phyloP scores from a whole-genome alignment of 1,139 yeast genomes.

The Diutina neorugosa region DNA sequence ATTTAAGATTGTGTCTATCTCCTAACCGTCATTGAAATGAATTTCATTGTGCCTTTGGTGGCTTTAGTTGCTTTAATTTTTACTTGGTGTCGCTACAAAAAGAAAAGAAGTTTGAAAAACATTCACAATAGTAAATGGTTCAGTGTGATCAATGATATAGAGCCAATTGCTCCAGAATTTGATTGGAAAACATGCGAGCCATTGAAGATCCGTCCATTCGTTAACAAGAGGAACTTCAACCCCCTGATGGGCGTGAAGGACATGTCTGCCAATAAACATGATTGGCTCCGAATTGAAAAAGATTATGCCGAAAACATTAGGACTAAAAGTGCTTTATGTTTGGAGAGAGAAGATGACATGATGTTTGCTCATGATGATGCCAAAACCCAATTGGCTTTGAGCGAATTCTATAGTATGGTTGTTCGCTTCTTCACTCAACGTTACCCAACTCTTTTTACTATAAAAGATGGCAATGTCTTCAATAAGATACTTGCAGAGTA shows the following conservation, averaged over 20 bases:
- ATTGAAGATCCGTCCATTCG: constrained; percentile 8
- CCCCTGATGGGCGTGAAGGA: constrained; percentile 28
- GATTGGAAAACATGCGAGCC: constrained; percentile 8
- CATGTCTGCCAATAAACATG: constrained; percentile 18
- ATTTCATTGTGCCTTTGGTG: background rate
- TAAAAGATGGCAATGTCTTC: constrained; percentile 9
- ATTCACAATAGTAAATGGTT: background rate
- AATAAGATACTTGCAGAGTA: constrained; percentile 19
- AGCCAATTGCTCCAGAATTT: constrained; percentile 7
- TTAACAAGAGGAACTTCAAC: constrained; percentile 22
- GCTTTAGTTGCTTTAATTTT: background rate
- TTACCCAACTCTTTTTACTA: constrained; percentile 23
- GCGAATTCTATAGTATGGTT: constrained; percentile 21
- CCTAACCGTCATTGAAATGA: background rate
- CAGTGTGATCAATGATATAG: background rate
- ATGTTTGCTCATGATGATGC: constrained; percentile 13
- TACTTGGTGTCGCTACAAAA: background rate
- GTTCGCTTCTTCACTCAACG: constrained; percentile 17
- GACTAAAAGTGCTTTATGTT: constrained; percentile 13
- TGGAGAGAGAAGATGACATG: constrained; percentile 13
- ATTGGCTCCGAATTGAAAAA: constrained; percentile 27
- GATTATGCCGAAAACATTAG: constrained; percentile 18
- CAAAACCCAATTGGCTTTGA: constrained; percentile 15
- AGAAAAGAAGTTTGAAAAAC: background rate
- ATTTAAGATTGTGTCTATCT: background rate